Conservation (phyloP, 2,329 filamentous ascomycete species). For the Chaetomiaceae sp. region DNA sequence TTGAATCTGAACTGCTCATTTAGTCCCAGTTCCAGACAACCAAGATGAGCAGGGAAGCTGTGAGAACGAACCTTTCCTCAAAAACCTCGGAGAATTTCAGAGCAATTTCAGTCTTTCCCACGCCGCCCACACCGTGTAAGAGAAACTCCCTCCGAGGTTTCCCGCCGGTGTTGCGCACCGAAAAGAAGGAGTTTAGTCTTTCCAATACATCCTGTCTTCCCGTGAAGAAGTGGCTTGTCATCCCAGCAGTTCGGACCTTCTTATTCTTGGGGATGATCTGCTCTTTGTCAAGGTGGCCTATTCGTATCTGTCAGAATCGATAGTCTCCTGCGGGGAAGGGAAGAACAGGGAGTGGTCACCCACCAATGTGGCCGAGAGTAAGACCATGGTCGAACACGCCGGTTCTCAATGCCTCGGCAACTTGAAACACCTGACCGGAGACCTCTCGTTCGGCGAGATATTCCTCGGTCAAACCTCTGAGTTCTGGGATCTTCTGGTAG, state of each 20-base stretch:
- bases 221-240: constrained; percentile 23
- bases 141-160: constrained; percentile 20
- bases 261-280: constrained; percentile 12
- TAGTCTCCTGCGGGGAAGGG: no score
- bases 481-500: constrained; percentile 24
- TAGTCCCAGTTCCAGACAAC: neutral
- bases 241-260: constrained; percentile 3
- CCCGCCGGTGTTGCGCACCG: constrained; percentile 2
- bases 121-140: constrained; percentile 27
- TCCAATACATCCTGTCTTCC: constrained; percentile 24
- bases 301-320: constrained; percentile 9
- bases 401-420: constrained; percentile 18
- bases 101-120: constrained; percentile 30
- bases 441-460: constrained; percentile 21
- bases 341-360: neutral
- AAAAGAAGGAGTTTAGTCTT: constrained; percentile 19
- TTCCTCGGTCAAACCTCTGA: constrained; percentile 21
- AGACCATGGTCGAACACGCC: constrained; percentile 12
- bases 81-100: constrained; percentile 23
- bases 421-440: constrained; percentile 16
- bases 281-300: constrained; percentile 13
- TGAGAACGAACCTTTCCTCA: constrained; percentile 16
- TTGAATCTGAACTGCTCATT: constrained; percentile 21
- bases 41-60: neutral
- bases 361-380: constrained; percentile 21